Conservation (phyloP, 176 grass and related monocot species). For the Aegilops umbellulata region DNA sequence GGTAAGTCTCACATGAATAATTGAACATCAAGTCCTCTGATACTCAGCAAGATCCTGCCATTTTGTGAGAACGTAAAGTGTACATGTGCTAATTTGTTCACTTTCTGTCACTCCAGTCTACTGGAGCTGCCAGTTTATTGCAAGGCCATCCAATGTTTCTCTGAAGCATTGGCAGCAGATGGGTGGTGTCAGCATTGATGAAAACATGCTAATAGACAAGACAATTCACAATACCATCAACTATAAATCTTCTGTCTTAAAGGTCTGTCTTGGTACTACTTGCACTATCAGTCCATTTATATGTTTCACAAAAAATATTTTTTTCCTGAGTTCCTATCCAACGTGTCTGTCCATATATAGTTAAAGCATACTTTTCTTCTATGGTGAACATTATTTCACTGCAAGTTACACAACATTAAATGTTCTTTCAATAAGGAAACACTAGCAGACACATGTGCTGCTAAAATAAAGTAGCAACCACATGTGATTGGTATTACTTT, state of each 20-base stretch:
- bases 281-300: constrained; percentile 10
- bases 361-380: not conserved
- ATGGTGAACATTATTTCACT: not conserved
- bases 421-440: not conserved
- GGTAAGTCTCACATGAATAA: constrained; percentile 37
- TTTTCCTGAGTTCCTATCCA: not conserved
- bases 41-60: not conserved
- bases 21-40: not conserved
- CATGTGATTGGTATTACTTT: not conserved
- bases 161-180: constrained; percentile 95
- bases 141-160: constrained; percentile 80
- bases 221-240: constrained; percentile 79
- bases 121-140: constrained; percentile 97
- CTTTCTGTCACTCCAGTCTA: constrained; percentile 53
- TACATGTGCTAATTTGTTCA: not conserved
- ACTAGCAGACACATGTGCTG: not conserved
- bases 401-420: not conserved
- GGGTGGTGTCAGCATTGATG: constrained; percentile 79
- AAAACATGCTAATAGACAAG: constrained; percentile 91
- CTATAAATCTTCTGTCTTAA: constrained; percentile 73
- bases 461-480: not conserved
- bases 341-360: not conserved
- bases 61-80: not conserved
- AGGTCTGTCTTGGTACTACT: constrained; percentile 48
- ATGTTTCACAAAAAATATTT: not conserved